Base-by-base conservation (phyloP, 2,329 filamentous ascomycete genomes). In the Sporothrix phasma region DNA sequence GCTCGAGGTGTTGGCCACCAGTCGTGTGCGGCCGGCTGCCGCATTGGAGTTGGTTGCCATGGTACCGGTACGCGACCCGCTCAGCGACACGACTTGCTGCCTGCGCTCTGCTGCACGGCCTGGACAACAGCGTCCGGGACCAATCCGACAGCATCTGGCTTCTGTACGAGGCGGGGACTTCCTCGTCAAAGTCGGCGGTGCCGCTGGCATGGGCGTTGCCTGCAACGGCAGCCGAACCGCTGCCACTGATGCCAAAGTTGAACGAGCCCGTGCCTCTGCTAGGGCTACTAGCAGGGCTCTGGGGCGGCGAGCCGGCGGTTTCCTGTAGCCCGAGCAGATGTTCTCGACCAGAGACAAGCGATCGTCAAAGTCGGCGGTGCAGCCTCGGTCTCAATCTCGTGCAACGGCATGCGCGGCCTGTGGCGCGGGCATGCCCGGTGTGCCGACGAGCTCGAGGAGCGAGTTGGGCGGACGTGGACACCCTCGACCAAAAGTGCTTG, bases 141-240 rank as follows among this genome's bases (percentile, higher is more conserved):
- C 93, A 97, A 56, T 89, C 84, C 22, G 83, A 79, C 64, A 91
- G 77, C 83, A 97, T 89, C 68, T 90, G 83, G 67, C 94, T 89
- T 68, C 82, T 85, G 69, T 91, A 84, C 31, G 79, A 80, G 17
- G 78, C 73, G 0, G 91, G 88, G 2, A 96, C 77, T 64, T 87
- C 81, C n/a, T 76, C 74, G 41, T 80, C 78, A 4, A 71, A 70
- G 24, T 78, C 73, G 61, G 73, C 26, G 45, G 66, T 1, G 74
- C 71, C 8, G 13, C 15, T 13, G 43, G 22, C 19, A 19, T 22
- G 5, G 46, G n/a, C 13, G 19, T 39, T 19, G 17, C 41, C 13
- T 1, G 56, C n/a, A 2, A 8, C 31, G 3, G 22, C 39, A 5
- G 41, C 6, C 7, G 26, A 24, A 26, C 19, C 19, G 13, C 58